Evolutionary conservation across 169 alveolate genomes (phyloP).

Genomic region (Eimeria necatrix): DNA sequence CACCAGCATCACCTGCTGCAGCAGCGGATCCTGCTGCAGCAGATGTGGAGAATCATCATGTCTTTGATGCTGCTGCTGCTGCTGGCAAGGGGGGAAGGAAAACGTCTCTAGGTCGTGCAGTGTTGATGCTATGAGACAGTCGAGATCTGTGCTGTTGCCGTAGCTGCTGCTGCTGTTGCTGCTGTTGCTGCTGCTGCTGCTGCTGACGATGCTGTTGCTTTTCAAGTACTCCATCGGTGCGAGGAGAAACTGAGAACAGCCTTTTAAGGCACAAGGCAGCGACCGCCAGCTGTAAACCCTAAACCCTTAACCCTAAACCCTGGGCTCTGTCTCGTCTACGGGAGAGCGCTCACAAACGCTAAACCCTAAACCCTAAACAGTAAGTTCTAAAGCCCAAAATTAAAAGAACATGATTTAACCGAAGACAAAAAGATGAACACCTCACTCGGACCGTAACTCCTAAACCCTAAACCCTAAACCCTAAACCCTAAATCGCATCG

Average conservation of each 20-base stretch:
- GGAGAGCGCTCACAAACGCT: not conserved
- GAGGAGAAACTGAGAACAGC: not conserved
- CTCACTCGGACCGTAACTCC: not conserved
- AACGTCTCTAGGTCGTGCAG: not conserved
- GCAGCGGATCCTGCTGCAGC: no score
- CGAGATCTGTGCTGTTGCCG: not conserved
- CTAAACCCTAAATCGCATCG: not conserved
- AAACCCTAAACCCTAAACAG: not conserved
- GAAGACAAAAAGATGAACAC: not conserved
- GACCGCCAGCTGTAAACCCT: not conserved
- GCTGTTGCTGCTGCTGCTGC: conserved; percentile 19
- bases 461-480: not conserved
- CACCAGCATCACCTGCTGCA: no score
- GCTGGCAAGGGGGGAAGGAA: not conserved
- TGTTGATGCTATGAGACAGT: conserved; percentile 8
- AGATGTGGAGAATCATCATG: no score
- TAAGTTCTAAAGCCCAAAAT: not conserved
- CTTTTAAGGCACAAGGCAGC: not conserved
- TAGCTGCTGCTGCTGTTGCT: not conserved
- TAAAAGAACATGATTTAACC: not conserved
- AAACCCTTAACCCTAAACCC: conserved; percentile 2
- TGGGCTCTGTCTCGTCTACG: not conserved
- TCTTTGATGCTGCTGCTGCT: no score
- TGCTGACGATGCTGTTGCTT: not conserved
- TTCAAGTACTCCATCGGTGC: not conserved